Percentiles rank a stretch among this genome's conserved stretches.
Evolutionary conservation across 208 protist genomes (phyloP).

Genomic region (Vickermania ingenoplastis): DNA sequence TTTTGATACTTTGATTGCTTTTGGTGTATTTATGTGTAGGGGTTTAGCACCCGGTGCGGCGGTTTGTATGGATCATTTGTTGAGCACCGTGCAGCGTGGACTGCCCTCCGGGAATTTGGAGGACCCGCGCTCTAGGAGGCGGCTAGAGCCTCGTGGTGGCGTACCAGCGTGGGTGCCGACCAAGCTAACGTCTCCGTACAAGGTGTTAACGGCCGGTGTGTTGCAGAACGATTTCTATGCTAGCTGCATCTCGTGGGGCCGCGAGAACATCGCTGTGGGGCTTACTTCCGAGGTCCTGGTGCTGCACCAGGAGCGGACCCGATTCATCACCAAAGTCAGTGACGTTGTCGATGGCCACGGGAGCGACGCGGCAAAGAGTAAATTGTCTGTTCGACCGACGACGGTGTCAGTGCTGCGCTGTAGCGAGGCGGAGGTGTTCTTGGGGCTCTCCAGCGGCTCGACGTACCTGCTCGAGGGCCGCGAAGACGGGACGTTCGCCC

Average conservation of each 20-base stretch:
- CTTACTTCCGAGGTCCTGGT: constrained; percentile 58
- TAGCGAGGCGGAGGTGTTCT: constrained; percentile 43
- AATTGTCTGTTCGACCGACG: constrained; percentile 10
- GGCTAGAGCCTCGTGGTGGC: too few species aligned
- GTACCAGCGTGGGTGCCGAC: constrained; percentile 74
- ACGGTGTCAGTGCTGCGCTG: constrained; percentile 44
- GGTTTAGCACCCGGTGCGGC: too few species aligned
- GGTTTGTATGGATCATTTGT: too few species aligned
- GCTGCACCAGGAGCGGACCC: constrained; percentile 47
- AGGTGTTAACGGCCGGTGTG: constrained; percentile 57
- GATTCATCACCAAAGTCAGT: not conserved
- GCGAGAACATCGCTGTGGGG: constrained; percentile 42
- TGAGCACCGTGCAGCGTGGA: too few species aligned
- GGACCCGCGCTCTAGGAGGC: too few species aligned
- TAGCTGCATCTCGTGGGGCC: constrained; percentile 60
- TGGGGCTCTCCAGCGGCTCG: constrained; percentile 44
- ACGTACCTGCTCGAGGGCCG: constrained; percentile 32
- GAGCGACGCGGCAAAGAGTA: not conserved
- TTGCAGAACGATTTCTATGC: constrained; percentile 78
- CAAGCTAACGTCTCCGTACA: constrained; percentile 62
- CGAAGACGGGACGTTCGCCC: constrained; percentile 32
- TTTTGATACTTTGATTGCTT: too few species aligned
- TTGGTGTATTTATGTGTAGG: too few species aligned
- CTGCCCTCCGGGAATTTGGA: too few species aligned
- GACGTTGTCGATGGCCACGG: not conserved